Conservation (phyloP, 1,139 yeast genomes). For the Taiozyma onychis region DNA sequence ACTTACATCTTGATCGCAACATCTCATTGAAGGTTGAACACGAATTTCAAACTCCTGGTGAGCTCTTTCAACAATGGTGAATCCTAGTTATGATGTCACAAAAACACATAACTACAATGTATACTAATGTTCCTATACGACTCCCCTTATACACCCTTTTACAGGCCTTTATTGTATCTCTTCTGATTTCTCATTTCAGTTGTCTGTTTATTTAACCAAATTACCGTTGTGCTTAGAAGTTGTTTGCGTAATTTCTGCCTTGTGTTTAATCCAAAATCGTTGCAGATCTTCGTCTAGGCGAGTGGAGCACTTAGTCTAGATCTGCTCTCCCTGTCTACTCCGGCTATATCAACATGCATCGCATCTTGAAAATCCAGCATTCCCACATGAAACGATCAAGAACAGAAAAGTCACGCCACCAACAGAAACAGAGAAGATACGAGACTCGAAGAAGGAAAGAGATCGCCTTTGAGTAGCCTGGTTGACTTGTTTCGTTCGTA, state of each 20-base stretch:
- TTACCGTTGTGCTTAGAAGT: background rate
- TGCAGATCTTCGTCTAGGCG: background rate
- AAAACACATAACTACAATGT: background rate
- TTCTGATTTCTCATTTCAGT: background rate
- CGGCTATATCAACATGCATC: background rate
- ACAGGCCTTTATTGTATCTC: background rate
- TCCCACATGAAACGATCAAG: background rate
- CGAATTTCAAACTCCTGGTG: slow-evolving; percentile 8
- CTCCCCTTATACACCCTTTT: background rate
- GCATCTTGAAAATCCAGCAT: background rate
- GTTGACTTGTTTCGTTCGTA: too few species aligned
- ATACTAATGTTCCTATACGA: background rate
- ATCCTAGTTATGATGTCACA: background rate
- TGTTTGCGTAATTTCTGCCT: background rate
- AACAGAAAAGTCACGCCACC: too few species aligned
- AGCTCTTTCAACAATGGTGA: slow-evolving; percentile 18
- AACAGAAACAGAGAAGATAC: too few species aligned
- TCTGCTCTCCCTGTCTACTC: background rate
- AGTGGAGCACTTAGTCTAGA: background rate
- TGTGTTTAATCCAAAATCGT: background rate
- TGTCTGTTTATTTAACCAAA: background rate
- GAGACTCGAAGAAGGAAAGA: too few species aligned
- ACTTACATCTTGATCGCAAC: slow-evolving; percentile 11
- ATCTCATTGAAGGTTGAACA: slow-evolving; percentile 3
- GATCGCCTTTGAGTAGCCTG: too few species aligned